Evolutionary conservation across 2,329 filamentous ascomycete species (phyloP).

Genomic region (Xylaria arbuscula): DNA sequence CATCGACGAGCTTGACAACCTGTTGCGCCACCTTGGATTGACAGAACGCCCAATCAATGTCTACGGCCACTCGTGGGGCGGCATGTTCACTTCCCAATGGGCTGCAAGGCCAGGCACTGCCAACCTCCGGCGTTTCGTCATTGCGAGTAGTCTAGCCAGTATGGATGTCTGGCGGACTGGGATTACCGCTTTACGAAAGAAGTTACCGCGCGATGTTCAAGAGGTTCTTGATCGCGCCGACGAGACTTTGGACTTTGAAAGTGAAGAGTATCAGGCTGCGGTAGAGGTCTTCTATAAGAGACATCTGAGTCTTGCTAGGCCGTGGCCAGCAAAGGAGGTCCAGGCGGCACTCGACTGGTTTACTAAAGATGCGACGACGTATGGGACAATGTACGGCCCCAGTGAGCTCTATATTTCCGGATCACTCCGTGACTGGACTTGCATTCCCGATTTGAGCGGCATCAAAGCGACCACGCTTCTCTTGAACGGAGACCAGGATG

Average conservation of each 20-base stretch:
- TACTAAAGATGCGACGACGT: constrained; percentile 49
- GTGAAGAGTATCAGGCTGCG: constrained; percentile 48
- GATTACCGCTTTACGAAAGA: constrained; percentile 32
- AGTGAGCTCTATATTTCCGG: constrained; percentile 40
- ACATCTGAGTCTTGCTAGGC: constrained; percentile 44
- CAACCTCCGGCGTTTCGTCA: constrained; percentile 46
- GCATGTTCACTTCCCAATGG: constrained; percentile 60
- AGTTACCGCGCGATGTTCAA: constrained; percentile 27
- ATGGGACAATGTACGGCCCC: constrained; percentile 49
- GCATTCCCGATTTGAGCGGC: constrained; percentile 40
- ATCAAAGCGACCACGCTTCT: constrained; percentile 52
- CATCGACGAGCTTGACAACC: constrained; percentile 60
- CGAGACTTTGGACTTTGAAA: constrained; percentile 45
- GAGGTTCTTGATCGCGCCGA: constrained; percentile 38
- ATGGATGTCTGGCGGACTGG: constrained; percentile 45
- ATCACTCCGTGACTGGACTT: constrained; percentile 46
- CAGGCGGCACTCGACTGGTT: constrained; percentile 48
- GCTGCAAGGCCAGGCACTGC: constrained; percentile 46
- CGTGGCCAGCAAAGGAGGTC: constrained; percentile 45
- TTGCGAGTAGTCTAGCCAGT: constrained; percentile 49
- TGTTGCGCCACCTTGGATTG: constrained; percentile 58
- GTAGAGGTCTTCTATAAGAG: constrained; percentile 49
- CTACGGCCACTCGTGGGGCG: constrained; percentile 62
- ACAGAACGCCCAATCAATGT: constrained; percentile 55
- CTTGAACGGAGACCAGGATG: constrained; percentile 52